A percentile compares a stretch with the other conserved stretches of the same genome.
Evolutionary conservation across 2,329 filamentous ascomycete genomes (phyloP).

Genomic region (Fusarium chlamydosporum): DNA sequence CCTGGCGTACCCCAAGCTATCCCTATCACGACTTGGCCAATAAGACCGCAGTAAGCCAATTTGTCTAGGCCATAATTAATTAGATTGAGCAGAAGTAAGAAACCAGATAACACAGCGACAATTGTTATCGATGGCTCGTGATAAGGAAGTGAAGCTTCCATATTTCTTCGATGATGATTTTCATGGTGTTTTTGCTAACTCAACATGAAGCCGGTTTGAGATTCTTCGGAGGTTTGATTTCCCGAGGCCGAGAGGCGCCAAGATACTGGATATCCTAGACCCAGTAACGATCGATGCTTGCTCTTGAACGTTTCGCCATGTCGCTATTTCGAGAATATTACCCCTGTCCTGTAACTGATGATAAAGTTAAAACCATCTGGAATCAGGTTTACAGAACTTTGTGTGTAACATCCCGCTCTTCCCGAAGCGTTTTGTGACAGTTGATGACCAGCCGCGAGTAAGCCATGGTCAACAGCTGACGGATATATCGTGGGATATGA

Average conservation of each 20-base stretch:
- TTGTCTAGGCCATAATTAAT: constrained; percentile 70
- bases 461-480: not conserved
- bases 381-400: not conserved
- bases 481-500: not conserved
- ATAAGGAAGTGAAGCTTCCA: constrained; percentile 63
- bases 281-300: not conserved
- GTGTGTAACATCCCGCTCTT: not conserved
- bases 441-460: not conserved
- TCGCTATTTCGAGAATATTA: not conserved
- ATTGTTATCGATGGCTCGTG: constrained; percentile 72
- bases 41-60: constrained; percentile 76
- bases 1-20: constrained; percentile 79
- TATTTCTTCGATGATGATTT: not conserved
- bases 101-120: constrained; percentile 72
- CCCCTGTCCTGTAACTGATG: not conserved
- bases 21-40: constrained; percentile 80
- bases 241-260: not conserved
- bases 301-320: not conserved
- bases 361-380: not conserved
- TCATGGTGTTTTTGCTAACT: not conserved
- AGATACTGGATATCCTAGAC: not conserved
- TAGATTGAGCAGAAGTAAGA: constrained; percentile 74
- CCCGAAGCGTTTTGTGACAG: not conserved
- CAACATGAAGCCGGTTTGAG: not conserved
- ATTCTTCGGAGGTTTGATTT: not conserved